phyloP scores from a whole-genome alignment of 495 filamentous ascomycete species.

The Daldinia vernicosa region DNA sequence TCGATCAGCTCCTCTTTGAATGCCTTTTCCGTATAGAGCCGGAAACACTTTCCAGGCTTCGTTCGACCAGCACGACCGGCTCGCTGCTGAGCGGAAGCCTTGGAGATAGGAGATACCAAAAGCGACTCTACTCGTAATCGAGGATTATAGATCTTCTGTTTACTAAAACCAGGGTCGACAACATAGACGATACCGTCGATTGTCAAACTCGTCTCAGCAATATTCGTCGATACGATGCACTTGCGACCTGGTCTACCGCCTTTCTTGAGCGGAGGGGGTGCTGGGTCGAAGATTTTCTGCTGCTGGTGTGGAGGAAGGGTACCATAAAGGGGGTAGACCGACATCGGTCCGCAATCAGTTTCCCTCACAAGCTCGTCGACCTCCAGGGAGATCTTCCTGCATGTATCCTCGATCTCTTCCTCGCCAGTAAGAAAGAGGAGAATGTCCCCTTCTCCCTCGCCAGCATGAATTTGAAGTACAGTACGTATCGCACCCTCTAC shows the following conservation, averaged over 20 bases:
- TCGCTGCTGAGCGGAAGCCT: slow-evolving; percentile 97
- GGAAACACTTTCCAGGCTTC: slow-evolving; percentile 95
- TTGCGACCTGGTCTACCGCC: slow-evolving; percentile 93
- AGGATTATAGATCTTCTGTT: slow-evolving; percentile 99
- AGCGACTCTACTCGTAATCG: slow-evolving; percentile 95
- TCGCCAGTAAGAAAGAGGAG: slow-evolving; percentile 97
- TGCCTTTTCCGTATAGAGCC: slow-evolving; percentile 92
- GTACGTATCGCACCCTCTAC: slow-evolving; percentile 94
- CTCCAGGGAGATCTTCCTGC: slow-evolving; percentile 88
- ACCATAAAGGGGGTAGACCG: slow-evolving; percentile 93
- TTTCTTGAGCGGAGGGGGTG: slow-evolving; percentile 73
- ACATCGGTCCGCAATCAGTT: slow-evolving; percentile 87
- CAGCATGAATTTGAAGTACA: slow-evolving; percentile 94
- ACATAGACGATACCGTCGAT: slow-evolving; percentile 99
- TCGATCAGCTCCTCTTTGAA: slow-evolving; percentile 99
- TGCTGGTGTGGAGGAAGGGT: slow-evolving; percentile 91
- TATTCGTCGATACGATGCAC: slow-evolving; percentile 94
- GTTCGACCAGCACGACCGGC: slow-evolving; percentile 99
- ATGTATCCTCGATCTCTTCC: slow-evolving; percentile 98
- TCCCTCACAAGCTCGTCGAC: slow-evolving; percentile 90
- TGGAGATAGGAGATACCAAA: slow-evolving; percentile 94
- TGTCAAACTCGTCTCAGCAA: slow-evolving; percentile 95
- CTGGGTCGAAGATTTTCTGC: slow-evolving; percentile 92
- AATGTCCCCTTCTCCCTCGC: slow-evolving; percentile 92
- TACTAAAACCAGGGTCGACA: slow-evolving; percentile 97